phyloP scores from a whole-genome alignment of 2,329 filamentous ascomycete genomes.

The Aspergillus versicolor region DNA sequence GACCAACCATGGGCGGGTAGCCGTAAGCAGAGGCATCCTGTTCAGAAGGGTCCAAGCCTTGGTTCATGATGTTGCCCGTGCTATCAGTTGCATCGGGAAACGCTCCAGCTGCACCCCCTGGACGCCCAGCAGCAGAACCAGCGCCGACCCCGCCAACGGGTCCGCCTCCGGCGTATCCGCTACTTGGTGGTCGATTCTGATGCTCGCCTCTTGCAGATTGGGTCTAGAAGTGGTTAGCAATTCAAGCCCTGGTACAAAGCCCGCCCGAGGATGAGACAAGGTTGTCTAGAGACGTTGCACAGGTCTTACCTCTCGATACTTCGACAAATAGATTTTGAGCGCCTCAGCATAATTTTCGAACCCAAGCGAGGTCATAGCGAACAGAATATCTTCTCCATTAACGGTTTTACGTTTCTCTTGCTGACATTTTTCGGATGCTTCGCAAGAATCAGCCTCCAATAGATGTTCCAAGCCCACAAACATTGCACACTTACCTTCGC shows the following conservation, averaged over 20 bases:
- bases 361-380: constrained; percentile 97
- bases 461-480: not conserved
- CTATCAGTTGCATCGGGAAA: constrained; percentile 43
- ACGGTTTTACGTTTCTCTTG: constrained; percentile 99
- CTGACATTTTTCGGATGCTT: constrained; percentile 95
- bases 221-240: constrained; percentile 58
- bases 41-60: constrained; percentile 45
- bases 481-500: constrained; percentile 71
- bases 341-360: constrained; percentile 99
- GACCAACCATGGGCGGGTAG: constrained; percentile 47
- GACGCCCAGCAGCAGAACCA: constrained; percentile 29
- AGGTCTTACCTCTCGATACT: constrained; percentile 89
- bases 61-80: constrained; percentile 46
- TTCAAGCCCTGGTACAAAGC: not conserved
- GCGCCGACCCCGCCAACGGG: constrained; percentile 36
- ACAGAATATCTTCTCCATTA: constrained; percentile 97
- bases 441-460: constrained; percentile 2
- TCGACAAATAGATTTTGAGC: constrained; percentile 94
- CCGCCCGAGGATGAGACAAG: constrained; percentile 29
- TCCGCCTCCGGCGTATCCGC: constrained; percentile 44
- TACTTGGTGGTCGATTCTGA: constrained; percentile 57
- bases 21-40: constrained; percentile 46
- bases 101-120: constrained; percentile 27
- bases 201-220: constrained; percentile 72
- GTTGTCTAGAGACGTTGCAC: constrained; percentile 20